phyloP scores from a whole-genome alignment of 1,284 basidiomycete genomes.

The Taiwanofungus camphoratus region DNA sequence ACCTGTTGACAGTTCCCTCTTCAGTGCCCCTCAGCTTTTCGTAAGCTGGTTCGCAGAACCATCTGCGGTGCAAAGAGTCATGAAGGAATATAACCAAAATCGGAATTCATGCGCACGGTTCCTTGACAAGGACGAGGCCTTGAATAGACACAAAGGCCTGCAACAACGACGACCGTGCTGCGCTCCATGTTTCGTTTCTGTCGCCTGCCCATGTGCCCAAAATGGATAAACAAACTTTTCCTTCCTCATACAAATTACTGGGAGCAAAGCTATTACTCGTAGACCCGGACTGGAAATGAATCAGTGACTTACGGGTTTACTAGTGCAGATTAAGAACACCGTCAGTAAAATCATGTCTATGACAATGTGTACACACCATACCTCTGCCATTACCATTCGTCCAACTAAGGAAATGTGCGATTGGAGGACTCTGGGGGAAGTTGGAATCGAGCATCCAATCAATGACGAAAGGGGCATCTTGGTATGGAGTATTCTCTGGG shows the following conservation, averaged over 20 bases:
- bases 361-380: constrained; percentile 41
- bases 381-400: constrained; percentile 91
- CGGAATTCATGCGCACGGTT: constrained; percentile 52
- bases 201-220: constrained; percentile 92
- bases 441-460: constrained; percentile 89
- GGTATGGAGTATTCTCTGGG: constrained; percentile 89
- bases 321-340: constrained; percentile 19
- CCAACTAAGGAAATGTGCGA: constrained; percentile 90
- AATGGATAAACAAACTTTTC: constrained; percentile 91
- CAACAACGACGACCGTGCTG: constrained; percentile 76
- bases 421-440: constrained; percentile 83
- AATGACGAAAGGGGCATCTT: constrained; percentile 91
- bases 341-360: background rate
- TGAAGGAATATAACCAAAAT: background rate
- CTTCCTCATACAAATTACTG: constrained; percentile 91
- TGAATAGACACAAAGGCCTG: constrained; percentile 94
- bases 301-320: constrained; percentile 81
- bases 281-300: constrained; percentile 1
- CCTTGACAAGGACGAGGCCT: constrained; percentile 86
- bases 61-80: constrained; percentile 37
- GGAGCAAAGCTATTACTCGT: background rate
- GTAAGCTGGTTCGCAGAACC: constrained; percentile 90
- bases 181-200: constrained; percentile 79
- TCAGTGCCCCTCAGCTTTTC: constrained; percentile 87
- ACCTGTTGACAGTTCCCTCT: constrained; percentile 84